Percentiles rank a stretch among this genome's conserved stretches.
These are phyloP conservation scores for Delonix regia DNA, from an alignment of 306 rosid genomes.

Conservation along the genomic window DNA sequence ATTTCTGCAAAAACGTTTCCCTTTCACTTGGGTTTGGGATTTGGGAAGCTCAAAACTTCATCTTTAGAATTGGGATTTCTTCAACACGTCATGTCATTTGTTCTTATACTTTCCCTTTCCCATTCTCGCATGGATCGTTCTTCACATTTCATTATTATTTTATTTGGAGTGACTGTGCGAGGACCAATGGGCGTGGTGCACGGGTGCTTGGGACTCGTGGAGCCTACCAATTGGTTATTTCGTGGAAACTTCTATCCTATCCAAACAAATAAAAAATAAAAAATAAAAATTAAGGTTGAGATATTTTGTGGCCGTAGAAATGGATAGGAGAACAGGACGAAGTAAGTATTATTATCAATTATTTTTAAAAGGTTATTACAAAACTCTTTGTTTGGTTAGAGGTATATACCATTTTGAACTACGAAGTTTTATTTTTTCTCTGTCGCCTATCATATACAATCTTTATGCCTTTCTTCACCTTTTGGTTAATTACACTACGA, in stretches of 20 bases:
- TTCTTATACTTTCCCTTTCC: conserved; percentile 56
- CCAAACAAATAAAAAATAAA: background rate
- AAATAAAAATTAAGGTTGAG: too few species aligned
- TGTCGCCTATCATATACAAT: too few species aligned
- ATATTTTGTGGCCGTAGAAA: background rate
- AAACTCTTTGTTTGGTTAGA: too few species aligned
- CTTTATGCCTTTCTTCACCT: too few species aligned
- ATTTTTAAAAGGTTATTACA: too few species aligned
- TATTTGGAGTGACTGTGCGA: background rate
- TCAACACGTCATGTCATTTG: conserved; percentile 27
- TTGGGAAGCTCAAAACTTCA: background rate
- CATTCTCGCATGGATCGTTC: conserved; percentile 14
- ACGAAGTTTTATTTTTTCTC: too few species aligned
- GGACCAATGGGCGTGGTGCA: background rate
- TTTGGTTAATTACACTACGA: too few species aligned
- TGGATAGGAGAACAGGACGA: too few species aligned
- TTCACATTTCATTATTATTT: background rate
- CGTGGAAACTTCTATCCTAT: background rate
- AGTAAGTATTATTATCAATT: too few species aligned
- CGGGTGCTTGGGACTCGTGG: background rate
- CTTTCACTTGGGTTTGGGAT: conserved; percentile 34
- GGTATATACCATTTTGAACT: too few species aligned
- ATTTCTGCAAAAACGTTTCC: conserved; percentile 36
- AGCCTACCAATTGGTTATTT: background rate
- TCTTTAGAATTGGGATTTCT: conserved; percentile 43